These are phyloP conservation scores for Coprinopsis strossmayeri DNA, from an alignment of 768 basidiomycete genomes.

Conservation along the genomic window DNA sequence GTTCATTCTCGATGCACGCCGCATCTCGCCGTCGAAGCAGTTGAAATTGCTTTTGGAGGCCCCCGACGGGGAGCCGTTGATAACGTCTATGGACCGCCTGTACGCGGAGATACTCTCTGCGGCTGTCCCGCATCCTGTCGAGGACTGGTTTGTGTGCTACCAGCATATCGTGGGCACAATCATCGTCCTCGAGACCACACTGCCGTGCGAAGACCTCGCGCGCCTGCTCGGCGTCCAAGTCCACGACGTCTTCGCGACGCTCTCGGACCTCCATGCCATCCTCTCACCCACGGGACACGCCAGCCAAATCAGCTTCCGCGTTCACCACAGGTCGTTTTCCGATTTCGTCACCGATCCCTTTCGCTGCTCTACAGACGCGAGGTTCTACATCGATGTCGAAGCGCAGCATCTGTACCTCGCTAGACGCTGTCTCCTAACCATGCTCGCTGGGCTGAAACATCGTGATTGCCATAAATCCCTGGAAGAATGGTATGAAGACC, in stretches of 20 bases:
- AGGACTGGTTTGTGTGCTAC: neutral
- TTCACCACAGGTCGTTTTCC: constrained; percentile 4
- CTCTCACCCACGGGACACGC: neutral
- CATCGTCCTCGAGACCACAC: neutral
- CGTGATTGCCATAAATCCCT: neutral
- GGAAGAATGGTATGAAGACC: neutral
- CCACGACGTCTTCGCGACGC: neutral
- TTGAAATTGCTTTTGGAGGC: neutral
- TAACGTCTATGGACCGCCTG: neutral
- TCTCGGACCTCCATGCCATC: neutral
- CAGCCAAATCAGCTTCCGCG: neutral
- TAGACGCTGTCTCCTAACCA: neutral
- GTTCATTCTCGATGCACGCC: neutral
- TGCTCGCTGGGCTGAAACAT: neutral
- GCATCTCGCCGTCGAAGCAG: neutral
- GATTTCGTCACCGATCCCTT: constrained; percentile 2
- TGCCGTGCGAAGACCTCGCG: neutral
- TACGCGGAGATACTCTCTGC: neutral
- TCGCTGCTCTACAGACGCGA: neutral
- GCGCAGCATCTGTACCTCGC: neutral
- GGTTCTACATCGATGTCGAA: neutral
- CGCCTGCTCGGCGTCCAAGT: neutral
- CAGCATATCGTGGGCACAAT: constrained; percentile 1
- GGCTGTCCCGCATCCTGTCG: neutral
- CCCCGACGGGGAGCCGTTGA: neutral